Conservation (phyloP, 2,329 filamentous ascomycete genomes). For the Thielaviopsis punctulata region DNA sequence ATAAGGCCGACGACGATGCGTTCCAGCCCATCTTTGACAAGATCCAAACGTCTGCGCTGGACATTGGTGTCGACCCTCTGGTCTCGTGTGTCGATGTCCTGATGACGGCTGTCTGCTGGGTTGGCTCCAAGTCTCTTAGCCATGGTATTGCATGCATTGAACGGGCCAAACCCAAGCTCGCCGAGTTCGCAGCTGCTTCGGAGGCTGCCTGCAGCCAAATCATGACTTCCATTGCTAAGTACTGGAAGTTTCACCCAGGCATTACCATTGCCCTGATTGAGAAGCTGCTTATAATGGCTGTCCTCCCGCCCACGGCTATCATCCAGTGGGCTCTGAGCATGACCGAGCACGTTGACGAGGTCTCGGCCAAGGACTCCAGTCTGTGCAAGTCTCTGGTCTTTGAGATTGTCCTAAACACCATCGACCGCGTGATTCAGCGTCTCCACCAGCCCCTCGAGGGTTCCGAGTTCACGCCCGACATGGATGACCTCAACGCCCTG, state of each 20-base stretch:
- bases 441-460: slow-evolving; percentile 7
- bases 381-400: slow-evolving; percentile 65
- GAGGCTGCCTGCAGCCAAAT: slow-evolving; percentile 71
- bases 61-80: slow-evolving; percentile 57
- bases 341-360: slow-evolving; percentile 28
- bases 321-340: slow-evolving; percentile 71
- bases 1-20: slow-evolving; percentile 72
- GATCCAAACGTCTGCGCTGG: slow-evolving; percentile 63
- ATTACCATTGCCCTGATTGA: slow-evolving; percentile 85
- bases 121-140: slow-evolving; percentile 88
- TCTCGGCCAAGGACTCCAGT: slow-evolving; percentile 39
- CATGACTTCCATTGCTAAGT: slow-evolving; percentile 73
- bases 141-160: slow-evolving; percentile 94
- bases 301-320: slow-evolving; percentile 70
- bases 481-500: slow-evolving; percentile 22
- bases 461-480: slow-evolving; percentile 3
- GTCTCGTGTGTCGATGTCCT: slow-evolving; percentile 86
- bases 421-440: slow-evolving; percentile 26
- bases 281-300: slow-evolving; percentile 93
- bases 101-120: slow-evolving; percentile 80
- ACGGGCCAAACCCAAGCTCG: slow-evolving; percentile 74
- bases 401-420: slow-evolving; percentile 77
- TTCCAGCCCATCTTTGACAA: slow-evolving; percentile 65
- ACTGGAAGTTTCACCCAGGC: slow-evolving; percentile 86
- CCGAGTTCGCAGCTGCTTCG: slow-evolving; percentile 60